These are phyloP conservation scores for Cocos nucifera DNA, from an alignment of 176 grass and related monocot species.

Conservation along the genomic window DNA sequence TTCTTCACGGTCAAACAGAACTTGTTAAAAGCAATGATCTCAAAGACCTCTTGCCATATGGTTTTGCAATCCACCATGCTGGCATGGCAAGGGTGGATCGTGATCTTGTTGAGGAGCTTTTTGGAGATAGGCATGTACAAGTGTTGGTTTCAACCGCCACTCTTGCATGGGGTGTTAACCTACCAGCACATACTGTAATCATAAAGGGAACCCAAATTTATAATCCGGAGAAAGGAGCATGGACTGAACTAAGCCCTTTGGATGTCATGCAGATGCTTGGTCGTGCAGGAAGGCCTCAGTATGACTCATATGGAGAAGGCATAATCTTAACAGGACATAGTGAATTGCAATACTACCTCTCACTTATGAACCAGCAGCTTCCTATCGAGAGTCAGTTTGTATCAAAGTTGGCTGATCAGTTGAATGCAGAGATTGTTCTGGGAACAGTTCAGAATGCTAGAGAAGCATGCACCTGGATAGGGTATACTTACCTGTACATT, in stretches of 20 bases:
- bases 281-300: slow-evolving; percentile 92
- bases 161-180: slow-evolving; percentile 94
- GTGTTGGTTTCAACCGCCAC: slow-evolving; percentile 88
- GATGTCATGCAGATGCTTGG: slow-evolving; percentile 99
- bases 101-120: slow-evolving; percentile 79
- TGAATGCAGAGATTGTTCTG: slow-evolving; percentile 95
- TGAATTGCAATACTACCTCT: slow-evolving; percentile 91
- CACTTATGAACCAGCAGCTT: slow-evolving; percentile 92
- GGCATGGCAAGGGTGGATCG: slow-evolving; percentile 80
- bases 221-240: slow-evolving; percentile 93
- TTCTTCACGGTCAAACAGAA: slow-evolving; percentile 73
- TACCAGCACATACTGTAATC: slow-evolving; percentile 92
- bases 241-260: slow-evolving; percentile 88
- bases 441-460: slow-evolving; percentile 86
- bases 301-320: slow-evolving; percentile 88
- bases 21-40: slow-evolving; percentile 89
- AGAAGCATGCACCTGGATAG: slow-evolving; percentile 86
- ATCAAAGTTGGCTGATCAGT: slow-evolving; percentile 70
- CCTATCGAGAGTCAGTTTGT: slow-evolving; percentile 97
- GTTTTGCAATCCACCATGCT: slow-evolving; percentile 98
- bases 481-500: slow-evolving; percentile 87
- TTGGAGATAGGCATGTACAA: slow-evolving; percentile 81
- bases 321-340: slow-evolving; percentile 89
- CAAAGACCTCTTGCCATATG: slow-evolving; percentile 83
- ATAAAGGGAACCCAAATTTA: slow-evolving; percentile 98